Conservation (phyloP, 2,329 filamentous ascomycete genomes). For the Verticillium isaacii region DNA sequence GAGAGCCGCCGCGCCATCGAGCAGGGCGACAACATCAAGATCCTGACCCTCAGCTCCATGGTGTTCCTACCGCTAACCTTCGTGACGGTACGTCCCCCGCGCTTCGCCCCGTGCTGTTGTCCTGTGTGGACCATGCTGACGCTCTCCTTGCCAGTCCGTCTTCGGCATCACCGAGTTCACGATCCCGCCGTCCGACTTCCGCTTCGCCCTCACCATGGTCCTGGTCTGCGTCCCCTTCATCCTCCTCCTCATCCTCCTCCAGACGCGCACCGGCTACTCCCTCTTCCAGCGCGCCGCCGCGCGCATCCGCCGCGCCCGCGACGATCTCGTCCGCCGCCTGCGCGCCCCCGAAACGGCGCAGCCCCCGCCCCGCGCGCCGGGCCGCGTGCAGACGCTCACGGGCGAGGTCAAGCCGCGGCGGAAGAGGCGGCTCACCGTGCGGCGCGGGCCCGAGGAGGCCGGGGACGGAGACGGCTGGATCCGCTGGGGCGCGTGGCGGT, state of each 20-base stretch:
- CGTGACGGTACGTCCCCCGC: constrained; percentile 39
- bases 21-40: constrained; percentile 58
- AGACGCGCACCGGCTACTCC: constrained; percentile 29
- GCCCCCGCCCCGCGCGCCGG: not conserved
- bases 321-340: not conserved
- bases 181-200: constrained; percentile 36
- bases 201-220: constrained; percentile 56
- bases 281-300: constrained; percentile 3
- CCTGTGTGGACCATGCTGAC: not conserved
- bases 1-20: constrained; percentile 58
- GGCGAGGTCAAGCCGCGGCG: constrained; percentile 8
- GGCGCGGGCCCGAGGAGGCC: constrained; percentile 1
- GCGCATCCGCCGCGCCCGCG: not conserved
- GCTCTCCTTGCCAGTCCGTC: constrained; percentile 32
- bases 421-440: constrained; percentile 10
- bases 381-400: not conserved
- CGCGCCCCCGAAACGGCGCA: not conserved
- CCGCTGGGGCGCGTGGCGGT: not conserved
- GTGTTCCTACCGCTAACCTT: constrained; percentile 59
- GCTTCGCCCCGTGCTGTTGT: not conserved
- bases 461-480: not conserved
- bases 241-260: constrained; percentile 38
- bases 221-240: constrained; percentile 53
- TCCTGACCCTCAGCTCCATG: constrained; percentile 55
- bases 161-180: constrained; percentile 48